phyloP scores from a whole-genome alignment of 1,284 basidiomycete genomes.

The Cutaneotrichosporon curvatum region DNA sequence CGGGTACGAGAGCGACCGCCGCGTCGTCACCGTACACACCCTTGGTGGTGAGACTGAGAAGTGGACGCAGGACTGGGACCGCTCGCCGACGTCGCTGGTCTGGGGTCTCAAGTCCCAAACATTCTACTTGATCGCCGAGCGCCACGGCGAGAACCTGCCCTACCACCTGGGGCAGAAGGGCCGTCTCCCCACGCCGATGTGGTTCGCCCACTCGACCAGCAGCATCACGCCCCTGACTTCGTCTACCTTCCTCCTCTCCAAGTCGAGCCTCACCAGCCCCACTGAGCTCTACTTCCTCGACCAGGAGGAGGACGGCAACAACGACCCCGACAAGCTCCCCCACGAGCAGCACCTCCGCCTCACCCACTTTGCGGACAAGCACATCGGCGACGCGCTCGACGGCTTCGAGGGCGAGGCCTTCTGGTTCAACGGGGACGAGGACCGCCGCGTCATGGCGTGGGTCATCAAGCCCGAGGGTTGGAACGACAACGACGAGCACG shows the following conservation, averaged over 20 bases:
- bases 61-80: conserved; percentile 70
- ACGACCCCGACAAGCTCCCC: conserved; percentile 27
- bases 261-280: conserved; percentile 20
- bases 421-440: conserved; percentile 72
- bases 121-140: conserved; percentile 67
- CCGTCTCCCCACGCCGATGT: conserved; percentile 34
- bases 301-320: conserved; percentile 43
- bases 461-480: conserved; percentile 67
- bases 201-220: conserved; percentile 32
- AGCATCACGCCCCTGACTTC: conserved; percentile 14
- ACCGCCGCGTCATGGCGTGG: conserved; percentile 71
- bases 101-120: conserved; percentile 65
- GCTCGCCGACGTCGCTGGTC: conserved; percentile 60
- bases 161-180: conserved; percentile 35
- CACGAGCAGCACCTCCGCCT: conserved; percentile 58
- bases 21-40: conserved; percentile 64
- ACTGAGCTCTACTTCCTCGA: conserved; percentile 26
- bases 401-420: conserved; percentile 65
- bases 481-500: conserved; percentile 51
- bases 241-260: conserved; percentile 19
- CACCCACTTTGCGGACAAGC: conserved; percentile 47
- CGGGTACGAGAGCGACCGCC: conserved; percentile 65
- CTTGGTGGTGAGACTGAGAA: conserved; percentile 43
- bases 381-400: conserved; percentile 49
- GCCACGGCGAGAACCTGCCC: conserved; percentile 53